A percentile compares a stretch with the other conserved stretches of the same genome.
Conservation (phyloP, 2,329 filamentous ascomycete genomes). For the Kalaharituber pfeilii region DNA sequence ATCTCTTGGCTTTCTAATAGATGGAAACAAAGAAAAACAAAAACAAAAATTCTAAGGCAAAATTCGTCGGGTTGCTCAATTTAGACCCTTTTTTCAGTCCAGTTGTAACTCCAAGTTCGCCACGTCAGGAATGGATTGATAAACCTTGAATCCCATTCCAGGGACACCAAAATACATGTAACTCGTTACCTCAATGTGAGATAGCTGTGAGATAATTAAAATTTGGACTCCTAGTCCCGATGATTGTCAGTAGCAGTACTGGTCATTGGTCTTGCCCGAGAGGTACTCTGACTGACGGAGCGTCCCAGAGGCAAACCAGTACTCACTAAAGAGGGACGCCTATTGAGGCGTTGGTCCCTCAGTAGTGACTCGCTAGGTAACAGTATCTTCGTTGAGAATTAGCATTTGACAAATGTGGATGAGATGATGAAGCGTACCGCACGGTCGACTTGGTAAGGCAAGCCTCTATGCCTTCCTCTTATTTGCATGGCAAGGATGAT, state of each 20-base stretch:
- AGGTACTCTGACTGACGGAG: not conserved
- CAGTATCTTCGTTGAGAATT: constrained; percentile 1
- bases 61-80: too few species aligned
- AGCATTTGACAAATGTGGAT: not conserved
- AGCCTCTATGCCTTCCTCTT: constrained; percentile 49
- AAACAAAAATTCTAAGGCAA: not conserved
- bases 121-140: too few species aligned
- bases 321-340: not conserved
- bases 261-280: not conserved
- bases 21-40: not conserved
- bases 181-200: too few species aligned
- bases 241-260: not conserved
- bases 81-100: too few species aligned
- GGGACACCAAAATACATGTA: too few species aligned
- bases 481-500: constrained; percentile 53
- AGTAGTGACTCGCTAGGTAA: constrained; percentile 12
- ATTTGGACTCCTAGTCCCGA: not conserved
- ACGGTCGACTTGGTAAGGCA: constrained; percentile 52
- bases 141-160: too few species aligned
- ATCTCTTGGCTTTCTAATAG: not conserved
- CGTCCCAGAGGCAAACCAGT: not conserved
- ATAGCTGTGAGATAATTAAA: too few species aligned
- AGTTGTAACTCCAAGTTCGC: too few species aligned
- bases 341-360: not conserved
- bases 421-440: constrained; percentile 33